phyloP scores from a whole-genome alignment of 164 flowering plant genomes.

The Saururus chinensis region DNA sequence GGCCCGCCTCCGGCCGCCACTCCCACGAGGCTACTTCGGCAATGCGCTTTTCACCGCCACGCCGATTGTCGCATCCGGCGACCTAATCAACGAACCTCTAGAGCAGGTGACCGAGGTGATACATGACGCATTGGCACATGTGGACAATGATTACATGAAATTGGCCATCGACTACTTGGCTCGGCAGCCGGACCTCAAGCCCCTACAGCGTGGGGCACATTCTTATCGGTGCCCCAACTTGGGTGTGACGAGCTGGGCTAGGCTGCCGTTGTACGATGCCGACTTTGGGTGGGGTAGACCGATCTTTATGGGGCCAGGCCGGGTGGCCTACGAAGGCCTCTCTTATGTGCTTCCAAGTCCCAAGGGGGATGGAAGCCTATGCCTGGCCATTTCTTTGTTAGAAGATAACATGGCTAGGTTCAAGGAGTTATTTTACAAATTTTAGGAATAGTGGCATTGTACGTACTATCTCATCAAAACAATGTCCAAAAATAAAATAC shows the following conservation, averaged over 20 bases:
- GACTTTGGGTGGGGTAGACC: constrained; percentile 35
- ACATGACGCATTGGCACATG: constrained; percentile 31
- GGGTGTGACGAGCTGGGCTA: constrained; percentile 14
- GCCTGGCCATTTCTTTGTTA: constrained; percentile 6
- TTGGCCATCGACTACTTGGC: constrained; percentile 29
- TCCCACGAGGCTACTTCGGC: constrained; percentile 22
- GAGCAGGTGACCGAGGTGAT: constrained; percentile 29
- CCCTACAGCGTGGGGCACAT: constrained; percentile 11
- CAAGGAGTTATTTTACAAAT: constrained; percentile 12
- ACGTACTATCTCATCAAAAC: too few relatives aligned
- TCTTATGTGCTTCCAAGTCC: constrained; percentile 12
- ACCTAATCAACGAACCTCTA: constrained; percentile 15
- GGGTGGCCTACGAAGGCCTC: constrained; percentile 11
- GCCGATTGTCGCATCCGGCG: constrained; percentile 6
- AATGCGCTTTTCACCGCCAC: constrained; percentile 11
- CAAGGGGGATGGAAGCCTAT: constrained; percentile 9
- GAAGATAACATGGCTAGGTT: constrained; percentile 13
- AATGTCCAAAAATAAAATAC: too few relatives aligned
- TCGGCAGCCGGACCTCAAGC: neutral
- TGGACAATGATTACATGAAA: constrained; percentile 2
- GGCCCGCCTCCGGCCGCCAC: constrained; percentile 15
- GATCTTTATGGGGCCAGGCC: constrained; percentile 15
- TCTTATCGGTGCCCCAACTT: constrained; percentile 13
- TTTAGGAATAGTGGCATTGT: neutral
- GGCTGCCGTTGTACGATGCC: constrained; percentile 19